A percentile compares a stretch with the other conserved stretches of the same genome.
Evolutionary conservation across 108 stramenopile species (phyloP).

Genomic region (Skeletonema marinoi): DNA sequence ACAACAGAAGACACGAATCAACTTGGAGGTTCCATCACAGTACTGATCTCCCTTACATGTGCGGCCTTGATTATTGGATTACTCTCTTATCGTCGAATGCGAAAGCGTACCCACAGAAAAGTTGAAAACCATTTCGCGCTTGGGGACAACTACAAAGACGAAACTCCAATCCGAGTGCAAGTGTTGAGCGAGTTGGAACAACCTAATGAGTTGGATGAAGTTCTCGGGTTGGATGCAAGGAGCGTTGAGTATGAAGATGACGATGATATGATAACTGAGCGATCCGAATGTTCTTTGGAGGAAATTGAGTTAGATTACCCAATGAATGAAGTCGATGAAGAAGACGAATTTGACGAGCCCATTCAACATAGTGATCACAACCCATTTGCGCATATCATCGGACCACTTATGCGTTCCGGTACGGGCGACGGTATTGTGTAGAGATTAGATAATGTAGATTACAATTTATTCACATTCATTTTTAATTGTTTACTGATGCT

Average conservation of each 20-base stretch:
- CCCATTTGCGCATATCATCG: slow-evolving; percentile 11
- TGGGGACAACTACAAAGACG: slow-evolving; percentile 24
- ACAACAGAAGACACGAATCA: neutral
- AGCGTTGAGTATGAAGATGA: slow-evolving; percentile 13
- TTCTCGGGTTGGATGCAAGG: slow-evolving; percentile 13
- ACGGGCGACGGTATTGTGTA: neutral
- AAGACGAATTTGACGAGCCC: slow-evolving; percentile 2
- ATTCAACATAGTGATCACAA: slow-evolving; percentile 8
- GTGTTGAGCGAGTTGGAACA: slow-evolving; percentile 25
- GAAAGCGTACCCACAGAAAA: neutral
- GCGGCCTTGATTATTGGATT: neutral
- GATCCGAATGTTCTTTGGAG: slow-evolving; percentile 35
- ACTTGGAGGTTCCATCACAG: neutral
- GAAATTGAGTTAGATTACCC: slow-evolving; percentile 36
- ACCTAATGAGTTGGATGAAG: slow-evolving; percentile 23
- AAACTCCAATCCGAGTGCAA: slow-evolving; percentile 33
- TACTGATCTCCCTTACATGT: neutral
- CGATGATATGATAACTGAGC: slow-evolving; percentile 32
- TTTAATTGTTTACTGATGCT: neutral
- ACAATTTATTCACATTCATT: neutral
- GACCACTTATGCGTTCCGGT: neutral
- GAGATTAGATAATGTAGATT: neutral
- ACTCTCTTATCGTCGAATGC: neutral
- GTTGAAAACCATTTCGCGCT: neutral
- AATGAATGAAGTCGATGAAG: neutral